Base-by-base conservation (phyloP, 805 yeast genomes). In the Cyberlindnera samutprakarnensis region DNA sequence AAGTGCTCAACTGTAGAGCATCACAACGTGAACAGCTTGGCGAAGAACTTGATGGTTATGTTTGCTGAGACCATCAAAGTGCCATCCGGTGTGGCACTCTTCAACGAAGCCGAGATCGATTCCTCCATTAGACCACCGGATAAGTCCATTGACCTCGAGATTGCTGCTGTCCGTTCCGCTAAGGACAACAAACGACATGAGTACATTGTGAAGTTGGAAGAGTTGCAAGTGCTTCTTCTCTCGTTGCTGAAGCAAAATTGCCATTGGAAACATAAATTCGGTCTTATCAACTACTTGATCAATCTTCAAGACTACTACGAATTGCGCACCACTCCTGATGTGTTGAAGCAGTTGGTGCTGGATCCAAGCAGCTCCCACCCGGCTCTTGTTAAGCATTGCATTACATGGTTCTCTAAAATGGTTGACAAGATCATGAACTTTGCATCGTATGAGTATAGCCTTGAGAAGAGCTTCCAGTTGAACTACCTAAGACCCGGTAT, bases 71-170 rank as follows among this genome's bases (percentile, higher is more conserved):
- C 59, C 10, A 41, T 76, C 16, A 61, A 66, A 25, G 57, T 78
- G 23, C 83, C 83, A 1, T 56, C 68, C 5, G 51, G 60, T 22
- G 66, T 70, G 14, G 79, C 86, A 40, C 37, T 75, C 6, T 62
- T 78, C 24, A 68, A 79, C 32, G 51, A 54, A 6, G 46, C 51
- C 7, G 47, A 49, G 13, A 40, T 38, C 43, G 56, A 29, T 47
- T 67, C 66, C 11, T 28, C 58, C 3, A 70, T 82, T 18, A 62
- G 69, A 37, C 90, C 90, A 1, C 77, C 79, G 0, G 88, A 78
- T 45, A 60, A 56, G 15, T 59, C 56, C 14, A 70, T 78, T 31
- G 77, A 72, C 29, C 40, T 66, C 18, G 84, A 80, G 47, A 68
- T 82, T 18, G 56, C 64, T 13, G 72, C 78, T 0, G 73, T 83